Base-by-base conservation (phyloP, 345 rosid species). In the Ricinus communis region DNA sequence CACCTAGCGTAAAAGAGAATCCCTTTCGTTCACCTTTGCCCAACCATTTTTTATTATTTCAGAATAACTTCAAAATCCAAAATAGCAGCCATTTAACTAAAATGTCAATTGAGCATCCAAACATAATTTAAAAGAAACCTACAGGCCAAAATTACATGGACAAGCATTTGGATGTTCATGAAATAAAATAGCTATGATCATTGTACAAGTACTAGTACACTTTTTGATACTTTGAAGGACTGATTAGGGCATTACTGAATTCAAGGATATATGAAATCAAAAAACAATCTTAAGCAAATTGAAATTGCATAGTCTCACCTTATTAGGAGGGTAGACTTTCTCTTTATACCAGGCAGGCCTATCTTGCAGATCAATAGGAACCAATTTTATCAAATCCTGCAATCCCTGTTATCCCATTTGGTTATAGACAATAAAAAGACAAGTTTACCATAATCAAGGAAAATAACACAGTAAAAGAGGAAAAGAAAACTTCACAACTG, bases 291-390 rank as follows among this genome's bases (percentile, higher is more conserved):
- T 11, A 30, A 28, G 0, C 38, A n/a, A 30, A 66, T 16, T 27
- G n/a, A 8, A 2, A 10, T 59, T 30, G 30, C 41, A 38, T 21
- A 70, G 12, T 21, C 52, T 46, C 13, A 90, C 98, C 98, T 93
- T 90, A 73, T 89, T 93, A 40, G 50, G 70, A 70, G 90, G 85
- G 81, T 93, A 87, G 1, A 91, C 92, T 75, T 89, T 93, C 72
- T 90, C 95, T 85, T 87, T 87, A 79, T 89, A 93, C 97, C 95
- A 90, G 82, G 77, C 80, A 73, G 98, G 95, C 81, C 93, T 86
- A 64, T 89, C 84, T 57, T 75, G 77, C 69, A 93, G 88, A 78
- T 85, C 84, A 8, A 93, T 68, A 33, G 98, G 95, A 72, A 90
- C 93, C 72, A 93, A 73, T 69, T 89, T 81, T 25, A 93, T 90